Base-by-base conservation (phyloP, 805 yeast genomes). In the Starmerella kuoi region DNA sequence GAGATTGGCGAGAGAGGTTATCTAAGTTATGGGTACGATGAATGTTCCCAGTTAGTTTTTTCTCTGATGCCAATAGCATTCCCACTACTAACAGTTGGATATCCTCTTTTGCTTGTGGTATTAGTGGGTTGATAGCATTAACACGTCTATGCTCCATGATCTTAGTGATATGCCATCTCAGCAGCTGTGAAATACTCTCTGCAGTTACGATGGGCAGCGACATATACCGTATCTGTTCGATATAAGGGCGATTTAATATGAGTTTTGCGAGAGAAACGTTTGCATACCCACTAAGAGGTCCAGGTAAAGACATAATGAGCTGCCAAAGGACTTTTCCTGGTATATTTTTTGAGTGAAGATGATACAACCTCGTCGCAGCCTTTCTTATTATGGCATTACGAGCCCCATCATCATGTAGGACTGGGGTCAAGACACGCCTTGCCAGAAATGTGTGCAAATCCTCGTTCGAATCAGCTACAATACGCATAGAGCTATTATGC, bases 201-300 rank as follows among this genome's bases (percentile, higher is more conserved):
- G 37, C 37, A 0, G 50, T 27, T 4, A 52, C 49, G 15, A 42
- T 40, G 2, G 52, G 48, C 23, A 59, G 45, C 1, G 61, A 46
- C 60, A 59, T 53, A 39, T 52, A 59, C 15, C 60, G 40, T 37
- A 58, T 40, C 39, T 57, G 62, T 39, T 59, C 63, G 11, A 55
- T 31, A n/a, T 49, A 52, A 1, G 63, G 61, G 23, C 63, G 48
- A 5, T 39, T 23, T 2, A 45, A 42, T 15, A 57, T 35, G 6
- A 43, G 31, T 11, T 21, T 24, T 9, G 45, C 45, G 18, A 48
- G 35, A 2, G 30, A 28, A 5, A 24, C 14, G 21, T 39, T 25
- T 7, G 47, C 38, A 1, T 15, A 31, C 14, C 28, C 24, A 3
- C 41, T 39, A 11, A 48, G 31, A 12, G 21, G 20, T 1, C 15